Percentiles rank a stretch among this genome's conserved stretches.
Evolutionary conservation across 2,329 filamentous ascomycete species (phyloP).

Genomic region (Aspergillus clavatus): DNA sequence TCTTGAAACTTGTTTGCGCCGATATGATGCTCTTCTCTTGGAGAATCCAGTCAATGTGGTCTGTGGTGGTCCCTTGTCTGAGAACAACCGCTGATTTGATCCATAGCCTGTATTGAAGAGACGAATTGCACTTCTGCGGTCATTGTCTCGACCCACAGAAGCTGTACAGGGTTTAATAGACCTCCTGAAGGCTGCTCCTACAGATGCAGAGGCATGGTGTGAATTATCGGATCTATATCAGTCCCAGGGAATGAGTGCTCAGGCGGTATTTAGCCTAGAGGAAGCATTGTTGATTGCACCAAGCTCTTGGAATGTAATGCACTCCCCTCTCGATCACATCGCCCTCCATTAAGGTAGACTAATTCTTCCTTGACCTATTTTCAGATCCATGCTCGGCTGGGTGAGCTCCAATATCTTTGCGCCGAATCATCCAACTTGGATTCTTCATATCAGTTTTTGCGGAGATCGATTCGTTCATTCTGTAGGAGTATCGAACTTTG

Average conservation of each 20-base stretch:
- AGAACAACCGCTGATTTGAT: slow-evolving; percentile 26
- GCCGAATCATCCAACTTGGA: slow-evolving; percentile 34
- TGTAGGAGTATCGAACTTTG: slow-evolving; percentile 89
- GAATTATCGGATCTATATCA: slow-evolving; percentile 87
- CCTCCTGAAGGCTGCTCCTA: slow-evolving; percentile 77
- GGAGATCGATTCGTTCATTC: slow-evolving; percentile 76
- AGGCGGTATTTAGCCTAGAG: slow-evolving; percentile 83
- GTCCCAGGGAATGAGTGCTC: slow-evolving; percentile 68
- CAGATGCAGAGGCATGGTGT: slow-evolving; percentile 88
- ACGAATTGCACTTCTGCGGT: slow-evolving; percentile 71
- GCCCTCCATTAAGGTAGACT: background rate
- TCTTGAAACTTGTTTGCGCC: slow-evolving; percentile 64
- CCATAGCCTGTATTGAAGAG: slow-evolving; percentile 76
- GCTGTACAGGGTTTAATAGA: slow-evolving; percentile 69
- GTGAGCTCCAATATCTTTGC: slow-evolving; percentile 75
- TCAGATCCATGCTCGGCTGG: slow-evolving; percentile 79
- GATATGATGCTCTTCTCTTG: slow-evolving; percentile 71
- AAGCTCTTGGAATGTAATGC: slow-evolving; percentile 84
- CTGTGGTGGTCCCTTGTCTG: slow-evolving; percentile 32
- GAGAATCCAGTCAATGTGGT: slow-evolving; percentile 77
- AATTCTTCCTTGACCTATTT: slow-evolving; percentile 3
- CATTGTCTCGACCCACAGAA: slow-evolving; percentile 64
- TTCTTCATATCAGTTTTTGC: slow-evolving; percentile 48
- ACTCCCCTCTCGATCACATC: slow-evolving; percentile 26
- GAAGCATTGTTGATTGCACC: slow-evolving; percentile 82